Evolutionary conservation across 768 basidiomycete species (phyloP), one percentile per base, ranked within the genome.

Genomic region (Rhizopogon sp.): DNA sequence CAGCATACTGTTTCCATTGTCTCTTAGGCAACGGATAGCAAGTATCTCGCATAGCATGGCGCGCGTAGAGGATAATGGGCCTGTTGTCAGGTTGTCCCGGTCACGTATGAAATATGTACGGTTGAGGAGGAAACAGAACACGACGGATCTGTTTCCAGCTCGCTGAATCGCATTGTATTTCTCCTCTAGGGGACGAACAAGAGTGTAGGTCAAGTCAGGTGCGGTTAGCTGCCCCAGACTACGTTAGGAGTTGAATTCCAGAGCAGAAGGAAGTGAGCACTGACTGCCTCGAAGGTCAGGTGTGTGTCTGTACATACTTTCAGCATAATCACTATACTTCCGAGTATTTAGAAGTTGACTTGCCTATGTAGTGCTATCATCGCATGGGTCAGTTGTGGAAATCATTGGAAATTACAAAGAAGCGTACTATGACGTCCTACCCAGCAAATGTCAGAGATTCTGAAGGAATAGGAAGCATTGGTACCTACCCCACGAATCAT

Each of bases 11-110:
- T 84, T 78, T 16, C 82, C 87, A 56, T 86, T 83, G 64, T 84
- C 81, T 57, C 90, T 82, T 56, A 96, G 80, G 5, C 84, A 78
- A 33, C 88, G 80, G 28, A 85, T 90, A 2, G 95, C 95, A 10
- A 98, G 79, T 39, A 96, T 84, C 71, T 98, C 95, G 69, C 95
- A 98, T 25, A 98, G 79, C 39, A 77, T 72, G 1, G 93, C 93
- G 37, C 95, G 80, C 1, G 91, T 83, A 9, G 76, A 71, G 1
- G 88, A 93, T 29, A 97, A 66, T 0, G 87, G 72, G 56, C 81
- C 73, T 25, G 87, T 87, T 8, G 84, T 78, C 57, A 93, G 72
- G 60, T 85, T 81, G 16, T 49, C 37, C 43, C 85, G 79, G 70
- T 95, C 93, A 35, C 87, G 85, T 13, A 84, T 65, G 69, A 96